A percentile compares a stretch with the other conserved stretches of the same genome.
Conservation (phyloP, 2,329 filamentous ascomycete genomes). For the Colletotrichum spinosum region DNA sequence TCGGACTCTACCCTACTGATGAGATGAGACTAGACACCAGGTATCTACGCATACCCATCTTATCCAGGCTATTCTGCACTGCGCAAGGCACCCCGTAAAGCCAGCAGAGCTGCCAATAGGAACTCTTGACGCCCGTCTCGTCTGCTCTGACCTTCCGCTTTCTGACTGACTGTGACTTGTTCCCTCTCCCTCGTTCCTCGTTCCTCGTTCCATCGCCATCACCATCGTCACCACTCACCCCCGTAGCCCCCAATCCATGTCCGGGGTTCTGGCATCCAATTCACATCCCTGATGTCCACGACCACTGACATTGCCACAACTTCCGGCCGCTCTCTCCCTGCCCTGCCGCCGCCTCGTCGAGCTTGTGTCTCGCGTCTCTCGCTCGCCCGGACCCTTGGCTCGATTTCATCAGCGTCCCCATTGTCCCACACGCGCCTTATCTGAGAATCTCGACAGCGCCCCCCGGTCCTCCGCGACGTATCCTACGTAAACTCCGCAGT, state of each 20-base stretch:
- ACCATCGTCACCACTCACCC: background rate
- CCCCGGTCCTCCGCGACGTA: conserved; percentile 25
- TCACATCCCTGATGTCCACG: background rate
- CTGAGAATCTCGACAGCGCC: conserved; percentile 24
- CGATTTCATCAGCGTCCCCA: conserved; percentile 31
- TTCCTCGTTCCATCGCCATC: background rate
- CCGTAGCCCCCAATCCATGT: background rate
- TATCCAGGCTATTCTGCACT: background rate
- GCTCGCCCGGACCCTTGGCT: conserved; percentile 30
- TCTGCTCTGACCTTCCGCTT: conserved; percentile 33
- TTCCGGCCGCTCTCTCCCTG: background rate
- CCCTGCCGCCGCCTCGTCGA: background rate
- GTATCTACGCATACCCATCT: too few relatives aligned
- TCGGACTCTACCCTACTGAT: too few relatives aligned
- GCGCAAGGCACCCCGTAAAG: too few relatives aligned
- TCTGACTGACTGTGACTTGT: background rate
- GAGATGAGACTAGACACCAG: too few relatives aligned
- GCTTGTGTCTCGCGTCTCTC: conserved; percentile 3
- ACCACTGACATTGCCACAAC: background rate
- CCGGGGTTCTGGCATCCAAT: background rate
- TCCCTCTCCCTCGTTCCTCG: background rate
- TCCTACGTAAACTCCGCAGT: background rate
- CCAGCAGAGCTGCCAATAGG: conserved; percentile 19
- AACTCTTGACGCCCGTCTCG: conserved; percentile 17
- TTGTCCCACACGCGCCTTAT: conserved; percentile 35